These are phyloP conservation scores for Ceratobasidium sp. DNA, from an alignment of 1,284 basidiomycete genomes.

Conservation along the genomic window DNA sequence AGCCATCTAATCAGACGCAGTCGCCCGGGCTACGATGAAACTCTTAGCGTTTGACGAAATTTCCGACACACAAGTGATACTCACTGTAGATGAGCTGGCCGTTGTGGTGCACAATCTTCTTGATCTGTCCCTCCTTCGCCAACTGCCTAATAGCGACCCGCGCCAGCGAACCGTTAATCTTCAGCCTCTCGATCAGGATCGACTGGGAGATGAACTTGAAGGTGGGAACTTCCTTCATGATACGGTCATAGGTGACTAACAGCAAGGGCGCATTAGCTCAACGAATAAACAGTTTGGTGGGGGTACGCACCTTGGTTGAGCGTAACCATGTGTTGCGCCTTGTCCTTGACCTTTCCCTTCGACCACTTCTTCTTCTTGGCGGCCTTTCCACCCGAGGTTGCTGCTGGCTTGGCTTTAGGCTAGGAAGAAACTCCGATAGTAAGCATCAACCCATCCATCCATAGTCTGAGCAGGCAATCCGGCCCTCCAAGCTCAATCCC, in stretches of 20 bases:
- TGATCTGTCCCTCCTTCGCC: conserved; percentile 96
- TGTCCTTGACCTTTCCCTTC: conserved; percentile 99
- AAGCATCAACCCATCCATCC: conserved; percentile 22
- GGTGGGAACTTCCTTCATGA: conserved; percentile 99
- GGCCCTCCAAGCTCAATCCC: background rate
- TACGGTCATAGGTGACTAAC: conserved; percentile 83
- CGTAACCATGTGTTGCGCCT: conserved; percentile 93
- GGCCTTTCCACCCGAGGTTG: conserved; percentile 74
- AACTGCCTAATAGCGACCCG: conserved; percentile 93
- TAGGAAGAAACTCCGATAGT: conserved; percentile 51
- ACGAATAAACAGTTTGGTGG: background rate
- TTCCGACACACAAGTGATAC: background rate
- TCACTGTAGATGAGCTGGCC: conserved; percentile 93
- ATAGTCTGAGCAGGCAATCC: background rate
- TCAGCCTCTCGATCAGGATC: conserved; percentile 97
- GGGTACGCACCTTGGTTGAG: conserved; percentile 75
- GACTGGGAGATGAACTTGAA: conserved; percentile 99
- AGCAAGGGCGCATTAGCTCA: background rate
- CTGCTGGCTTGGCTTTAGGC: conserved; percentile 82
- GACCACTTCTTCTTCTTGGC: conserved; percentile 99
- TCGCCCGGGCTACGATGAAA: conserved; percentile 53
- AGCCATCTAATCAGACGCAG: conserved; percentile 49
- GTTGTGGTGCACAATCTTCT: conserved; percentile 96
- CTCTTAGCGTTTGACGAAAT: background rate
- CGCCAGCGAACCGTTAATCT: conserved; percentile 95